Conservation (phyloP, 2,329 filamentous ascomycete species). For the Rugonectria rugulosa region DNA sequence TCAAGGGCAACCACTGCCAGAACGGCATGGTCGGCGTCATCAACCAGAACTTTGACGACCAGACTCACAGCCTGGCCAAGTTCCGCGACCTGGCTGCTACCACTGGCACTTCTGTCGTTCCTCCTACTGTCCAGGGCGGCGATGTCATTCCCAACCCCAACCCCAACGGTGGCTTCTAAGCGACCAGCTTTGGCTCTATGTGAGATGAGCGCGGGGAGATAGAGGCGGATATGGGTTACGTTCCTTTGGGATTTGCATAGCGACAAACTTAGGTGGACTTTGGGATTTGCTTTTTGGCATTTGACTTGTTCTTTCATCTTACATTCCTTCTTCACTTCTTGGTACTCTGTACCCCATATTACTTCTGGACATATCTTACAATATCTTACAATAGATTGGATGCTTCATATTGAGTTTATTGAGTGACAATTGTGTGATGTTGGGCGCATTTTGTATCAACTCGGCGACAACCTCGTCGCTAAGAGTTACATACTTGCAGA, state of each 20-base stretch:
- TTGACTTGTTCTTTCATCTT: constrained; percentile 13
- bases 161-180: constrained; percentile 48
- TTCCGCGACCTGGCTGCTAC: constrained; percentile 47
- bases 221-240: constrained; percentile 2
- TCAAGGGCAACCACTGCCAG: constrained; percentile 54
- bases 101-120: constrained; percentile 42
- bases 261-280: background rate
- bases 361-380: background rate
- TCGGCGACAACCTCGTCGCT: no score
- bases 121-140: constrained; percentile 46
- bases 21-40: constrained; percentile 58
- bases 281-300: background rate
- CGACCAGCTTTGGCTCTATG: background rate
- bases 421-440: no score
- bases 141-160: constrained; percentile 51
- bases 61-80: constrained; percentile 47
- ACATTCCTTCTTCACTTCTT: constrained; percentile 23
- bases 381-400: constrained; percentile 4
- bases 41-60: constrained; percentile 54
- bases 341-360: constrained; percentile 12
- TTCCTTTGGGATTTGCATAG: constrained; percentile 6
- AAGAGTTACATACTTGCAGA: no score
- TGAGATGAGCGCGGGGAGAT: background rate
- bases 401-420: background rate
- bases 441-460: no score